Evolutionary conservation across 75 land plant species (phyloP).

Genomic region (Selaginella moellendorffii): DNA sequence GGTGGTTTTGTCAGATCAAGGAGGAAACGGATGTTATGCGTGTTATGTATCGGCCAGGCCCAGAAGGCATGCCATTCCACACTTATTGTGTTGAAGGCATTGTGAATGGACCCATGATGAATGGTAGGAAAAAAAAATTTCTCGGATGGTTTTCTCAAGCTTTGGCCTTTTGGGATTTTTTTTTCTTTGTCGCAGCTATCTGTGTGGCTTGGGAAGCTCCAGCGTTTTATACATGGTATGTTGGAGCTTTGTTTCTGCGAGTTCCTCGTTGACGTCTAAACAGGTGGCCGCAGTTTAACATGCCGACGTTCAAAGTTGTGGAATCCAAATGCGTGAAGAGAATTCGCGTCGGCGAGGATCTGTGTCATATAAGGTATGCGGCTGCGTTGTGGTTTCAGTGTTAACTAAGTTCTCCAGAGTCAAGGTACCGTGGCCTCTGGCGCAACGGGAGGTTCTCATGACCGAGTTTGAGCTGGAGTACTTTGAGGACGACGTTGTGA

Average conservation of each 20-base stretch:
- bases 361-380: conserved; percentile 63
- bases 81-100: conserved; percentile 74
- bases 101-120: conserved; percentile 63
- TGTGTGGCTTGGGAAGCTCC: conserved; percentile 21
- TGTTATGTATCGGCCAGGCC: conserved; percentile 96
- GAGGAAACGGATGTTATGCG: conserved; percentile 67
- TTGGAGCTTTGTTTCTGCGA: background rate
- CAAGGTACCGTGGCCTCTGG: conserved; percentile 89
- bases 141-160: too few relatives aligned
- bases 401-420: conserved; percentile 30
- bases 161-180: too few relatives aligned
- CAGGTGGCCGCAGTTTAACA: conserved; percentile 80
- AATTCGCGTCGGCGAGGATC: conserved; percentile 56
- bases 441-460: conserved; percentile 56
- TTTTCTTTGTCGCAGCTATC: conserved; percentile 10
- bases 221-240: conserved; percentile 11
- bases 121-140: conserved; percentile 32
- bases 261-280: background rate
- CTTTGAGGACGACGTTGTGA: conserved; percentile 58
- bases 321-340: conserved; percentile 41
- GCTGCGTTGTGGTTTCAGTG: background rate
- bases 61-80: conserved; percentile 76
- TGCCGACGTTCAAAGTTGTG: conserved; percentile 72
- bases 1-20: conserved; percentile 42
- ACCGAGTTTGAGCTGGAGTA: conserved; percentile 69